phyloP scores from a whole-genome alignment of 768 basidiomycete species.

The Butyriboletus loyo region DNA sequence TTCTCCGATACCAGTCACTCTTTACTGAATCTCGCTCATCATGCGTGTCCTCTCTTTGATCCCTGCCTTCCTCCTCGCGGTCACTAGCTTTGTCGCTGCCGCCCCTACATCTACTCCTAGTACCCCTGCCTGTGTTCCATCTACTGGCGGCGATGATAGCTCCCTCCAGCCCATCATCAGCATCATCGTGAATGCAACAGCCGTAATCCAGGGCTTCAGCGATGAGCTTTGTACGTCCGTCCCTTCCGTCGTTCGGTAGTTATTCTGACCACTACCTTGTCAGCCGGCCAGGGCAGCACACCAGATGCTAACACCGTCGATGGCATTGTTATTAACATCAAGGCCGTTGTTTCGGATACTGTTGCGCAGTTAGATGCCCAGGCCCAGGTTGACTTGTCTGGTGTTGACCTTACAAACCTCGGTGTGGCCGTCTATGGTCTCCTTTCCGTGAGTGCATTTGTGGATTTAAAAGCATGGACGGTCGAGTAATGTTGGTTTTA shows the following conservation, averaged over 20 bases:
- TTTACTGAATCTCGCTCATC: conserved; percentile 10
- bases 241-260: fast-evolving
- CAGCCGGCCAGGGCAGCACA: too few species aligned
- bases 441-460: conserved; percentile 1
- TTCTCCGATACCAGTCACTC: conserved; percentile 8
- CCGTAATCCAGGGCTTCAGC: neutral
- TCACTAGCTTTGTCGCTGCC: conserved; percentile 17
- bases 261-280: neutral
- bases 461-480: too few species aligned
- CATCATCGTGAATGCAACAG: neutral
- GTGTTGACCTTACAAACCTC: neutral
- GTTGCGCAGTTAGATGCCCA: neutral
- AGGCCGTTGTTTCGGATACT: neutral
- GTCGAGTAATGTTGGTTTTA: fast-evolving
- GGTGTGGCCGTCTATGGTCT: neutral
- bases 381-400: neutral
- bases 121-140: neutral
- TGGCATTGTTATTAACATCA: conserved; percentile 1
- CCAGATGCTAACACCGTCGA: too few species aligned
- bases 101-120: neutral
- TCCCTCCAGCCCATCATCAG: conserved; percentile 2
- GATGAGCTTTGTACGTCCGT: neutral
- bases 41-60: conserved; percentile 29
- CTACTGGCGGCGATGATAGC: neutral
- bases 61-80: conserved; percentile 16